These are phyloP conservation scores for Fusarium sp. DNA, from an alignment of 2,329 filamentous ascomycete genomes.

Conservation along the genomic window DNA sequence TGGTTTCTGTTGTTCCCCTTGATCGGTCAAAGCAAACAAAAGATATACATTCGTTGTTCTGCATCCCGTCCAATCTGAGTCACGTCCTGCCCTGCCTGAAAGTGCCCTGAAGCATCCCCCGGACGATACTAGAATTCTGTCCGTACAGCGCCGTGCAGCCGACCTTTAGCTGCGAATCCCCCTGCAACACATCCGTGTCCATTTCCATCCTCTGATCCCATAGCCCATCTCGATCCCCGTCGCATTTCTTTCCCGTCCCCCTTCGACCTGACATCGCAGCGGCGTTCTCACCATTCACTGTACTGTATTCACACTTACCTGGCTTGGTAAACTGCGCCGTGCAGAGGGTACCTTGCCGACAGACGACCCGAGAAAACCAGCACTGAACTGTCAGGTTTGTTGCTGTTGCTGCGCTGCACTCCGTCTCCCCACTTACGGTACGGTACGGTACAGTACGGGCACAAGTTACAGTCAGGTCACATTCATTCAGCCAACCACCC, in stretches of 20 bases:
- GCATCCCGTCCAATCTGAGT: constrained; percentile 10
- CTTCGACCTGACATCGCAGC: constrained; percentile 23
- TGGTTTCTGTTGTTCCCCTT: constrained; percentile 5
- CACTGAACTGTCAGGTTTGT: constrained; percentile 10
- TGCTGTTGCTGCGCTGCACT: not conserved
- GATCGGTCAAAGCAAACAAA: constrained; percentile 1
- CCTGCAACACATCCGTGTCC: constrained; percentile 31
- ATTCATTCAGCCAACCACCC: constrained; percentile 31
- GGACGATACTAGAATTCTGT: not conserved
- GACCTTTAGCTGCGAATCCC: constrained; percentile 37
- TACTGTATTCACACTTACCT: constrained; percentile 34
- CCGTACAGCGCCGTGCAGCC: constrained; percentile 18
- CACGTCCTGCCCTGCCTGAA: constrained; percentile 7
- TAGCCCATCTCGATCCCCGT: constrained; percentile 40
- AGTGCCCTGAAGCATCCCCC: constrained; percentile 9
- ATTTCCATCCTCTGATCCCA: constrained; percentile 33
- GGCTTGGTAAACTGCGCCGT: constrained; percentile 30
- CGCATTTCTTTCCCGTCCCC: constrained; percentile 35
- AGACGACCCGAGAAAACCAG: constrained; percentile 1
- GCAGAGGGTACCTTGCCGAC: constrained; percentile 20
- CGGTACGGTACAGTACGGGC: constrained; percentile 2
- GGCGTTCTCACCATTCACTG: constrained; percentile 19
- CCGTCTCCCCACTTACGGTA: constrained; percentile 24
- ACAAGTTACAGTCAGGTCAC: constrained; percentile 14
- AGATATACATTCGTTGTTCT: constrained; percentile 4